phyloP scores from a whole-genome alignment of 345 rosid genomes.

The Geranium brycei region DNA sequence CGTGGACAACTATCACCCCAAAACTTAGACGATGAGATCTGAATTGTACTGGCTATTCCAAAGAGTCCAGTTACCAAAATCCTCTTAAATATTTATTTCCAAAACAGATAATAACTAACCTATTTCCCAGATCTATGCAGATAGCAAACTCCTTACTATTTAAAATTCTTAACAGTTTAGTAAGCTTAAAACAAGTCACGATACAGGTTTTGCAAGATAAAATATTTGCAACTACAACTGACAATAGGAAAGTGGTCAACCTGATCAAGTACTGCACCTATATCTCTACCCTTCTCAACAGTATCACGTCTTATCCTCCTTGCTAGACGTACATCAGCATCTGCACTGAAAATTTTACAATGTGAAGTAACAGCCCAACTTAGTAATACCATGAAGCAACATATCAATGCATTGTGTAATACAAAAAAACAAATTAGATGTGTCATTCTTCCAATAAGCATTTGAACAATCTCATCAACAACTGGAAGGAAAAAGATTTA shows the following conservation, averaged over 20 bases:
- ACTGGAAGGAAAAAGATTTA: neutral
- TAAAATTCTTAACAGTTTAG: neutral
- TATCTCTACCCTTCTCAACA: slow-evolving; percentile 76
- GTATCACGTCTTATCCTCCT: slow-evolving; percentile 95
- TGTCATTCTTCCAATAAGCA: too few species aligned
- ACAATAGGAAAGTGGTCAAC: slow-evolving; percentile 21
- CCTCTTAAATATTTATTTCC: too few species aligned
- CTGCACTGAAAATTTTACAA: slow-evolving; percentile 51
- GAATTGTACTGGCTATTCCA: neutral
- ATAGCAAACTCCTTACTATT: neutral
- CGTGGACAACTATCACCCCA: neutral
- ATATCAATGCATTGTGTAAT: neutral
- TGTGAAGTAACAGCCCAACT: slow-evolving; percentile 26
- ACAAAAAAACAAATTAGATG: too few species aligned
- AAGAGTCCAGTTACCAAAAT: neutral
- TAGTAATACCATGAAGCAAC: slow-evolving; percentile 12
- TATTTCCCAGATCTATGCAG: too few species aligned
- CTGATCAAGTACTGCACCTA: slow-evolving; percentile 87
- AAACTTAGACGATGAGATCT: neutral
- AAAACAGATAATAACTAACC: too few species aligned
- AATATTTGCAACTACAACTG: neutral
- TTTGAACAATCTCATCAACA: neutral
- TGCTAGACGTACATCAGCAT: slow-evolving; percentile 97
- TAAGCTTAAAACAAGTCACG: neutral
- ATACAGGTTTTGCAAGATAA: neutral